Evolutionary conservation across 345 rosid species (phyloP), one percentile per base, ranked within the genome.

Genomic region (Syzygium grande): DNA sequence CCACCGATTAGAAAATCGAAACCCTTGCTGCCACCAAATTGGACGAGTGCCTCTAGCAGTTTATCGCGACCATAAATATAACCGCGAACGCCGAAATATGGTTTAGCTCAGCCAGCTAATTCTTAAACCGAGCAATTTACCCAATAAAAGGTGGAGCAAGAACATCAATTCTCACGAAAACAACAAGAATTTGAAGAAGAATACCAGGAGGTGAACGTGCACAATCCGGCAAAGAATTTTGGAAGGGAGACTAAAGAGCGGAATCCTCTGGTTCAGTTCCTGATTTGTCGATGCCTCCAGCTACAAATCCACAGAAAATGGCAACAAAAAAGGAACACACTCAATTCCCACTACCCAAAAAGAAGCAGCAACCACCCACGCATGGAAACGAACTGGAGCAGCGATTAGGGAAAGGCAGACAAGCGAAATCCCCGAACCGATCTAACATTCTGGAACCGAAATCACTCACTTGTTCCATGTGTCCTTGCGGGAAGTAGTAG

Each of bases 401-500:
- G 83, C 83, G 29, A 52, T 49, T 58, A 34, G 78, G 49, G 58
- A 86, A 61, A 86, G 52, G 23, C 85, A 56, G 30, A 27, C 55
- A 86, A 88, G 73, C 55, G 85, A 84, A 89, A 84, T 86, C 54
- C 58, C 13, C 63, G 34, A 51, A 63, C 63, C 79, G 77, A 91
- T 88, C 91, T 84, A 13, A 63, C 86, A 9, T 77, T 30, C 23
- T 12, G 53, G 78, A 80, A 41, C 22, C 51, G 29, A 80, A 83
- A 53, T 4, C 27, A 87, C 91, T 85, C 89, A 92, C 99, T 90
- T 97, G 99, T 87, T 97, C 98, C 97, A 97, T 95, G 90, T 97
- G 98, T 43, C 98, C 99, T 90, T 97, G 99, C 52, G 98, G 98
- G 77, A 97, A 94, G 86, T 97, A 97, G 92, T 86, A 95, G 30